Conservation (phyloP, 2,329 filamentous ascomycete genomes). For the Fusarium poae region DNA sequence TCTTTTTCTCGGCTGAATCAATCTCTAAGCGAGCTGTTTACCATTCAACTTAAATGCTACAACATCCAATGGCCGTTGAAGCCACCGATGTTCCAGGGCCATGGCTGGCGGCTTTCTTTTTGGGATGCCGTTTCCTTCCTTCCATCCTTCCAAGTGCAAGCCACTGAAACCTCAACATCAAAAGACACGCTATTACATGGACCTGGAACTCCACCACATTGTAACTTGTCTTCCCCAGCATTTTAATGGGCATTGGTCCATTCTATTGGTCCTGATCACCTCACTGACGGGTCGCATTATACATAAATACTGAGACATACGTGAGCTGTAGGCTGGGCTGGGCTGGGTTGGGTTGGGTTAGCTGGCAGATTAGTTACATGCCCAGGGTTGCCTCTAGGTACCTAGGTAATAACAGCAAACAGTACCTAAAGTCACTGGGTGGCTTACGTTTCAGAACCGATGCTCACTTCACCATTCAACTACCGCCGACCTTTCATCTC, state of each 20-base stretch:
- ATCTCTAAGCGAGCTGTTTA: conserved; percentile 2
- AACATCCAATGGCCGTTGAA: conserved; percentile 7
- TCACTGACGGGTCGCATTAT: conserved; percentile 21
- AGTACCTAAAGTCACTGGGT: background rate
- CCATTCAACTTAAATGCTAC: background rate
- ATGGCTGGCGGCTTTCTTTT: conserved; percentile 15
- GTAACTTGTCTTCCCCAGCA: conserved; percentile 29
- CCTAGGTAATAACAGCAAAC: no score
- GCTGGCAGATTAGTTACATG: background rate
- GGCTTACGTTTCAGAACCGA: conserved; percentile 27
- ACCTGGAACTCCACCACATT: conserved; percentile 14
- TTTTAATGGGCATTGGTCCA: conserved; percentile 23
- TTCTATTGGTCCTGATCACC: conserved; percentile 31
- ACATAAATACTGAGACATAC: conserved; percentile 40
- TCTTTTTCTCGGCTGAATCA: background rate
- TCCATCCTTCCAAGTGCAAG: conserved; percentile 15
- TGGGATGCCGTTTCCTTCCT: conserved; percentile 15
- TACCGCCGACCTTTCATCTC: conserved; percentile 27
- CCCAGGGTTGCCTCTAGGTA: conserved; percentile 6
- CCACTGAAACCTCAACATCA: conserved; percentile 1
- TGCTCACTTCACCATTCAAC: conserved; percentile 29
- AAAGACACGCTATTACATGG: background rate
- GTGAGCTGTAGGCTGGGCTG: conserved; percentile 22
- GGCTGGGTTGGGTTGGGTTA: conserved; percentile 2
- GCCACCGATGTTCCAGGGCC: conserved; percentile 8